Base-by-base conservation (phyloP, 2,329 filamentous ascomycete species). In the Penicillium sp. region DNA sequence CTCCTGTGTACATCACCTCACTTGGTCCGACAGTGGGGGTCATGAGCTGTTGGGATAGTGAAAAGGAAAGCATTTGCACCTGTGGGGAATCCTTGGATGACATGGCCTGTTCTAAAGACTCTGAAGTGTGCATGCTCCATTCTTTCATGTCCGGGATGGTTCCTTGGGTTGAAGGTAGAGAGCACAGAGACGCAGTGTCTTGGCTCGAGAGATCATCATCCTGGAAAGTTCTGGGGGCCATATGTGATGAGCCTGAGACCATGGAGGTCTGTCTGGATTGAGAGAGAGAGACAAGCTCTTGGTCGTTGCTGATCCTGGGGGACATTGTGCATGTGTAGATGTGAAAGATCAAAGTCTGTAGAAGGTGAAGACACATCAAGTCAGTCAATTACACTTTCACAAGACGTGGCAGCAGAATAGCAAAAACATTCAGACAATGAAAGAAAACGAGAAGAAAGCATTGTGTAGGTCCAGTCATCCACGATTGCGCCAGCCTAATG, bases 191-290 rank as follows among this genome's bases (percentile, higher is more conserved):
- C 54, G 69, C 69, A 53, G 56, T 66, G 62, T 70, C 68, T 59
- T 68, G 66, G 59, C 64, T 67, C 46, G 66, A 67, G 52, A 70
- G 60, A 49, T 72, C 69, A 68, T 71, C 66, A 69, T 72, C 69
- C 64, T 69, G 68, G 62, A 63, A 47, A 54, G 60, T 58, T 60
- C 64, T 66, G 55, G 69, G 65, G 58, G 64, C 54, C 59, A 69
- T 61, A 57, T 66, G 67, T 60, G 66, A 61, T 41, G 67, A 57
- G 60, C 66, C 68, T 58, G 63, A 66, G 48, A 65, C 53, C 54
- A 66, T 54, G 56, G 66, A 58, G 53, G 52, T 59, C 43, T 66
- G 65, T 61, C 66, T 69, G 51, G 65, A 52, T 43, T 68, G 60
- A 50, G 65, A 62, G 46, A 70, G 61, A 56, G 68, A 60, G 50